Conservation (phyloP, 352 stramenopile species). For the Phytophthora palmivora region DNA sequence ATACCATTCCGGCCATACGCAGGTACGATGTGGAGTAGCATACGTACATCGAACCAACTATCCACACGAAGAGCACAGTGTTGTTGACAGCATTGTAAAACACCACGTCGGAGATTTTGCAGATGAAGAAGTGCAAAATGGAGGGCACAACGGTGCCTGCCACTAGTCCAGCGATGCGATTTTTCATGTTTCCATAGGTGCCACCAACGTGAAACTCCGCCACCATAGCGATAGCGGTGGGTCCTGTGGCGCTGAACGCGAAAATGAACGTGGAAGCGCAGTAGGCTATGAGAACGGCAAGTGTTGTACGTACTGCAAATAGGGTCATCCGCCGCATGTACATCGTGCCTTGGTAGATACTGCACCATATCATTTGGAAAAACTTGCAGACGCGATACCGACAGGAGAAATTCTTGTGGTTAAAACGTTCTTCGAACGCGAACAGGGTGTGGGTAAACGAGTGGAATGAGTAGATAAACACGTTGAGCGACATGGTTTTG, state of each 20-base stretch:
- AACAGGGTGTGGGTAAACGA: slow-evolving; percentile 66
- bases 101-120: slow-evolving; percentile 46
- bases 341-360: slow-evolving; percentile 45
- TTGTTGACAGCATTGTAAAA: slow-evolving; percentile 72
- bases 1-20: slow-evolving; percentile 67
- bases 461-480: slow-evolving; percentile 86
- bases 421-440: slow-evolving; percentile 69
- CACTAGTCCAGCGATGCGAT: slow-evolving; percentile 70
- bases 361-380: slow-evolving; percentile 45
- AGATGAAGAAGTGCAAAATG: slow-evolving; percentile 78
- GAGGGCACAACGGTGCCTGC: slow-evolving; percentile 76
- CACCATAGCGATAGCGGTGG: slow-evolving; percentile 74
- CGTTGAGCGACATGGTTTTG: slow-evolving; percentile 72
- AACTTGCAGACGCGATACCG: slow-evolving; percentile 57
- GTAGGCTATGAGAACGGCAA: slow-evolving; percentile 59
- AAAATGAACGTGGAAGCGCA: slow-evolving; percentile 74
- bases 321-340: slow-evolving; percentile 54
- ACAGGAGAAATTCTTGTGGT: slow-evolving; percentile 66
- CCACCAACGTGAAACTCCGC: slow-evolving; percentile 66
- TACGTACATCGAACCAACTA: slow-evolving; percentile 72
- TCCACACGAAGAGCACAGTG: slow-evolving; percentile 68
- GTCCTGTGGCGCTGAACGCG: slow-evolving; percentile 63
- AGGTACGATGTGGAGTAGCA: slow-evolving; percentile 70
- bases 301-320: slow-evolving; percentile 63
- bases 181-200: slow-evolving; percentile 73